Evolutionary conservation across 352 stramenopile species (phyloP).

Genomic region (Globisporangium nagaii): DNA sequence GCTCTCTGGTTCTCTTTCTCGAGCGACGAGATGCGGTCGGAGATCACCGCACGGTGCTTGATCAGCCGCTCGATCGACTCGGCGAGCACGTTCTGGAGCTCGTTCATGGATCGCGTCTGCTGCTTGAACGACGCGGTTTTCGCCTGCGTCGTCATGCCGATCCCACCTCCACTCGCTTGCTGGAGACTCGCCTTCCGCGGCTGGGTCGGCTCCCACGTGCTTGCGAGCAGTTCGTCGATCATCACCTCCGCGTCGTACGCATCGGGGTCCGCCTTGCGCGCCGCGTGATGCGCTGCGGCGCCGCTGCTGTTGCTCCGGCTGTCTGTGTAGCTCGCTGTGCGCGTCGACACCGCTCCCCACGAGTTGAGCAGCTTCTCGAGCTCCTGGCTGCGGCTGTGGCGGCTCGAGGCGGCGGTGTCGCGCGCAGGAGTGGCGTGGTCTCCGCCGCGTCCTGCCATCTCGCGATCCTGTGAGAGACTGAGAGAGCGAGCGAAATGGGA

Average conservation of each 20-base stretch:
- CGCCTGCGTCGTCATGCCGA: not conserved
- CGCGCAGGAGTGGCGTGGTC: too few relatives aligned
- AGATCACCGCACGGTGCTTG: slow-evolving; percentile 52
- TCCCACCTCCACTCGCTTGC: not conserved
- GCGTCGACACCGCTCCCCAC: slow-evolving; percentile 8
- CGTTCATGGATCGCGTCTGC: slow-evolving; percentile 57
- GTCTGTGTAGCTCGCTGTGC: not conserved
- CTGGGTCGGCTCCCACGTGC: slow-evolving; percentile 33
- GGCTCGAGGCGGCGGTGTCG: not conserved
- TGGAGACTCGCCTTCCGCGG: slow-evolving; percentile 14
- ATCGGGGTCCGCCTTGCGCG: not conserved
- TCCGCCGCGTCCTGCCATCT: too few relatives aligned
- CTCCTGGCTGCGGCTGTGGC: slow-evolving; percentile 32
- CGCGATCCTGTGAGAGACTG: too few relatives aligned
- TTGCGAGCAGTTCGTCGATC: slow-evolving; percentile 72
- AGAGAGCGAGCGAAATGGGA: too few relatives aligned
- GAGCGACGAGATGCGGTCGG: slow-evolving; percentile 45
- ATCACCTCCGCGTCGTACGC: slow-evolving; percentile 64
- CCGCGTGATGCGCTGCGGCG: not conserved
- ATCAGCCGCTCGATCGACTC: slow-evolving; percentile 55
- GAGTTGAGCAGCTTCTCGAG: slow-evolving; percentile 55
- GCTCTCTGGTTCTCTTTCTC: slow-evolving; percentile 61
- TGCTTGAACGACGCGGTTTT: slow-evolving; percentile 35
- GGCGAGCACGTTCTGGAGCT: slow-evolving; percentile 51
- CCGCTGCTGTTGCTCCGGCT: not conserved